Percentiles rank a stretch among this genome's conserved stretches.
Conservation (phyloP, 139 green algal genomes). For the Astrephomene gubernaculifera region DNA sequence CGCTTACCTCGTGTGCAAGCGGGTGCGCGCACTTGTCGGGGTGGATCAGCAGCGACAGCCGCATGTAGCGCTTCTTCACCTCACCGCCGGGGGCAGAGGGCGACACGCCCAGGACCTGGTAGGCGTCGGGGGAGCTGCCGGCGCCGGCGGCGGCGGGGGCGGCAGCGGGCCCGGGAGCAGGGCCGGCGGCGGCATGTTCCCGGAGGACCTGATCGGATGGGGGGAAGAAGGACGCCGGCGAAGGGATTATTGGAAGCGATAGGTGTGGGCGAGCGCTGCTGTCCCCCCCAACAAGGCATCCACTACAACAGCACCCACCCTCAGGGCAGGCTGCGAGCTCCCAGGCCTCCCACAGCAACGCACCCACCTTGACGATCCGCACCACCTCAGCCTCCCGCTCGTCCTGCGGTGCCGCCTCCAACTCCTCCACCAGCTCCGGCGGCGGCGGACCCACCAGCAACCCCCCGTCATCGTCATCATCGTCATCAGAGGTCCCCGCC, state of each 20-base stretch:
- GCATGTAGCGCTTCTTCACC: conserved; percentile 85
- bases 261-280: no score
- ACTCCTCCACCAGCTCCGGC: conserved; percentile 74
- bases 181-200: background rate
- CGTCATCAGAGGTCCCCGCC: conserved; percentile 34
- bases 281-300: no score
- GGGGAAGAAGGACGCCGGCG: no score
- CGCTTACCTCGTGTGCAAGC: conserved; percentile 51
- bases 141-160: background rate
- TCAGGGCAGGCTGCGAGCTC: background rate
- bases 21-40: conserved; percentile 88
- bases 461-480: conserved; percentile 50
- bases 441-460: conserved; percentile 76
- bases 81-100: conserved; percentile 46
- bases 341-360: background rate
- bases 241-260: no score
- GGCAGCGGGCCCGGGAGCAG: background rate
- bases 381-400: conserved; percentile 53
- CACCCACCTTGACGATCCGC: conserved; percentile 39
- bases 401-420: conserved; percentile 57
- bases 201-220: conserved; percentile 62
- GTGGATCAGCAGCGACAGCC: conserved; percentile 87
- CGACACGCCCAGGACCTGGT: conserved; percentile 76
- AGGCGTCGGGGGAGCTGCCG: conserved; percentile 58
- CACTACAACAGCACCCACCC: background rate